Evolutionary conservation across 129 eudicot genomes (phyloP).

Genomic region (Escallonia herrerae): DNA sequence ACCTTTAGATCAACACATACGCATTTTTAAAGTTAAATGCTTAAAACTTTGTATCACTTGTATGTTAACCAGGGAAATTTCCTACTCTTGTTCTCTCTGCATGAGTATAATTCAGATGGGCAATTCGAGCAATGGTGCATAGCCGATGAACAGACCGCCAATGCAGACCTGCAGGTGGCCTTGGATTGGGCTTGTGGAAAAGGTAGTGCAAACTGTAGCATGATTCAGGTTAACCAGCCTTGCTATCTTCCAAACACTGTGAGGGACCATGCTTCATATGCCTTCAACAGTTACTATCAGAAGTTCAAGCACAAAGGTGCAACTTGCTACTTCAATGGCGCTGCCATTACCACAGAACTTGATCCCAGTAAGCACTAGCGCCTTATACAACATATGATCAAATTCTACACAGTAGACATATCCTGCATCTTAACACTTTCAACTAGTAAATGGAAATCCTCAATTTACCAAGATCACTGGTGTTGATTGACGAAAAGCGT

Average conservation of each 20-base stretch:
- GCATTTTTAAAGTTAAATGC: no score
- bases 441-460: no score
- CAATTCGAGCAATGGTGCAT: constrained; percentile 68
- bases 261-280: constrained; percentile 74
- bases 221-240: constrained; percentile 59
- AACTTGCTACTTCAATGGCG: constrained; percentile 66
- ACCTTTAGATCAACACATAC: no score
- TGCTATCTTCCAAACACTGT: constrained; percentile 63
- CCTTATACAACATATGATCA: background rate
- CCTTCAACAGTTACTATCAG: constrained; percentile 67
- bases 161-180: constrained; percentile 54
- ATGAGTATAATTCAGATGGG: constrained; percentile 24
- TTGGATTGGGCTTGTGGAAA: constrained; percentile 64
- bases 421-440: background rate
- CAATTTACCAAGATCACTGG: background rate
- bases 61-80: no score
- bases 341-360: constrained; percentile 53
- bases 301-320: constrained; percentile 66
- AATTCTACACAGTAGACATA: background rate
- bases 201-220: constrained; percentile 59
- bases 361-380: constrained; percentile 53
- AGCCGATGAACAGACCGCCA: constrained; percentile 68
- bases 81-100: background rate
- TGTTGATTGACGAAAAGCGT: background rate
- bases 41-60: no score